Evolutionary conservation across 306 rosid genomes (phyloP).

Genomic region (Quercus alba): DNA sequence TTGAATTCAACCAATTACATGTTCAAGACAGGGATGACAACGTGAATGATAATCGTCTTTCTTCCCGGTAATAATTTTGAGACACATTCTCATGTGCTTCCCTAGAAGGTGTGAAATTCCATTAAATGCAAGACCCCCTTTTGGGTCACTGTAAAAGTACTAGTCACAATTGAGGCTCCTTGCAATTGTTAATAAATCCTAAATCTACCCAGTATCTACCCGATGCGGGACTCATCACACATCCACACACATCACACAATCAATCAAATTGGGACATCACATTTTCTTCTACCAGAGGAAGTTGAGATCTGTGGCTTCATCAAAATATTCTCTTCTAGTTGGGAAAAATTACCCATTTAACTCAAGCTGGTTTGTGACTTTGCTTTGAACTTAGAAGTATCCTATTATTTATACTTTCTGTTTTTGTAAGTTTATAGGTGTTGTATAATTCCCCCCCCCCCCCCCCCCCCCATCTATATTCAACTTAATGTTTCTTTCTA

Average conservation of each 20-base stretch:
- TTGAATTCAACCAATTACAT: constrained; percentile 35
- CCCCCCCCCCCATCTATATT: background rate
- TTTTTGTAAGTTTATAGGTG: background rate
- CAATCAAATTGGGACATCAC: too few relatives aligned
- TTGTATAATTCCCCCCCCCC: background rate
- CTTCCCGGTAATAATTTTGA: constrained; percentile 32
- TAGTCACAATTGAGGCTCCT: too few relatives aligned
- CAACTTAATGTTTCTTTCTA: background rate
- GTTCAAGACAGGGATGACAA: constrained; percentile 29
- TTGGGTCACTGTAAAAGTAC: too few relatives aligned
- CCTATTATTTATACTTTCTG: background rate
- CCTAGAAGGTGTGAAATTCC: too few relatives aligned
- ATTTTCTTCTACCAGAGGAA: background rate
- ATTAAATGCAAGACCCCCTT: too few relatives aligned
- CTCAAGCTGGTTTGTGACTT: background rate
- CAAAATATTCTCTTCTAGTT: background rate
- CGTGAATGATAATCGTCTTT: constrained; percentile 24
- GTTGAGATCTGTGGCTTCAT: background rate
- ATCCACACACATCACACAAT: too few relatives aligned
- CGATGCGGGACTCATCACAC: too few relatives aligned
- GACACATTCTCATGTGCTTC: too few relatives aligned
- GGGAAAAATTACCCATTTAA: background rate
- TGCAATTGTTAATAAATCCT: too few relatives aligned
- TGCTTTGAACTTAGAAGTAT: background rate
- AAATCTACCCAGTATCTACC: too few relatives aligned